Percentiles rank a stretch among this genome's conserved stretches.
Conservation (phyloP, 2,329 filamentous ascomycete species). For the Dothideomycetes sp. region DNA sequence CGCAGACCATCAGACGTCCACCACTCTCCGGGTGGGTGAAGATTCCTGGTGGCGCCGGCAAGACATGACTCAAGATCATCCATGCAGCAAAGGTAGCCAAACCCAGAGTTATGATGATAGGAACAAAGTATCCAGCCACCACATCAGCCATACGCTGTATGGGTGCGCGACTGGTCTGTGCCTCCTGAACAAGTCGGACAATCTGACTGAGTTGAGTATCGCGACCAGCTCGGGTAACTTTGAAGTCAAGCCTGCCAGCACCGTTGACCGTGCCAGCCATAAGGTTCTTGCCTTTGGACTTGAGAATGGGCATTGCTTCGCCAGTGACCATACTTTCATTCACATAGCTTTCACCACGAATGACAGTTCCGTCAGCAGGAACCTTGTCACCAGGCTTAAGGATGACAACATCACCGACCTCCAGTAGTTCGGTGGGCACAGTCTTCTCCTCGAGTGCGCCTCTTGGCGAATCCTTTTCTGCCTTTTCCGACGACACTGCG, state of each 20-base stretch:
- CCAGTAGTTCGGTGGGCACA: constrained; percentile 90
- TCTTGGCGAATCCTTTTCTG: constrained; percentile 36
- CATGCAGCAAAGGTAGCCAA: constrained; percentile 77
- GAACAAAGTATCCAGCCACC: constrained; percentile 89
- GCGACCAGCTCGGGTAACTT: constrained; percentile 81
- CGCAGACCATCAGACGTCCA: constrained; percentile 89
- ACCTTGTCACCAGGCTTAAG: constrained; percentile 94
- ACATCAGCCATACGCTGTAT: constrained; percentile 89
- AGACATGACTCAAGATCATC: constrained; percentile 88
- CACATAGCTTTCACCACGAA: constrained; percentile 82
- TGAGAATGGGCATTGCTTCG: constrained; percentile 90
- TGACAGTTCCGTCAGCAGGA: constrained; percentile 80
- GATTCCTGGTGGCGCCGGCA: constrained; percentile 76
- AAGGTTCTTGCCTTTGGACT: constrained; percentile 66
- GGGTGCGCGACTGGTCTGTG: constrained; percentile 85
- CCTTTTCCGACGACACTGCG: constrained; percentile 37
- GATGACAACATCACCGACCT: constrained; percentile 88
- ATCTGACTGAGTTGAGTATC: constrained; percentile 98
- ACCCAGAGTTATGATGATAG: constrained; percentile 75
- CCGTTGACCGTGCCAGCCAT: constrained; percentile 96
- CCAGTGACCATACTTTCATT: constrained; percentile 99
- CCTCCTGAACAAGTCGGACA: constrained; percentile 94
- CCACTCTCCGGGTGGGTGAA: constrained; percentile 74
- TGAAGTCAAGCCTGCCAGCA: constrained; percentile 81
- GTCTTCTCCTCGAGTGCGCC: constrained; percentile 68